These are phyloP conservation scores for Saccharomycopsis hybrid DNA, from an alignment of 1,139 yeast genomes.

Conservation along the genomic window DNA sequence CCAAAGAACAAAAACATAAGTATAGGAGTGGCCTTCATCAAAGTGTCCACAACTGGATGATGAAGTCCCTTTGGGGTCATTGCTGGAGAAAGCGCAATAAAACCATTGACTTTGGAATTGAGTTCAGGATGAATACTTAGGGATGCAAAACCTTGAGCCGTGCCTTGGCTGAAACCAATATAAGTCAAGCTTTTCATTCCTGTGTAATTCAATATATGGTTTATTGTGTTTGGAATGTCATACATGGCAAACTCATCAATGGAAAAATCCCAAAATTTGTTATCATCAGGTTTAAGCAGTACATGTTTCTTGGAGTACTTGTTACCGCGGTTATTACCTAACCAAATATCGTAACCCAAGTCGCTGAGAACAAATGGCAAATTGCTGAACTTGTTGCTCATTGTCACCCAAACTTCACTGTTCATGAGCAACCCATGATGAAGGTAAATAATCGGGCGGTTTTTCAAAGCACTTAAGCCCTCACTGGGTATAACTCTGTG, in stretches of 20 bases:
- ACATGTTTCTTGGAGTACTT: conserved; percentile 62
- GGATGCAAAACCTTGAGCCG: conserved; percentile 85
- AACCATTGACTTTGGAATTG: conserved; percentile 54
- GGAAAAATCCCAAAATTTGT: conserved; percentile 75
- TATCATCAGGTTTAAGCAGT: conserved; percentile 34
- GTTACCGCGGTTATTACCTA: conserved; percentile 86
- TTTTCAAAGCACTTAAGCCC: conserved; percentile 22
- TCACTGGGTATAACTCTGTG: conserved; percentile 43
- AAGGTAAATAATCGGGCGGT: conserved; percentile 55
- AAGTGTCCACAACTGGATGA: conserved; percentile 60
- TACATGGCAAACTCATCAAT: conserved; percentile 79
- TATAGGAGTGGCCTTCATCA: conserved; percentile 64
- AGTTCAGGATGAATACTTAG: conserved; percentile 55
- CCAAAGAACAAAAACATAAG: conserved; percentile 63
- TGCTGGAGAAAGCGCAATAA: conserved; percentile 81
- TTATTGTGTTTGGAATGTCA: conserved; percentile 73
- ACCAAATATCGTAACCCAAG: conserved; percentile 81
- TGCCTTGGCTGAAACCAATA: conserved; percentile 87
- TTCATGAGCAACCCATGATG: conserved; percentile 87
- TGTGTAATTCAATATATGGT: conserved; percentile 50
- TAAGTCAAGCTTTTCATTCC: conserved; percentile 41
- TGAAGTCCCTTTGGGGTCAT: conserved; percentile 79
- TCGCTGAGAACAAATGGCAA: conserved; percentile 67
- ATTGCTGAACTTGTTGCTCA: conserved; percentile 46
- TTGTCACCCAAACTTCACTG: conserved; percentile 76